phyloP scores from a whole-genome alignment of 2,329 filamentous ascomycete genomes.

The Colletotrichum euphorbiae region DNA sequence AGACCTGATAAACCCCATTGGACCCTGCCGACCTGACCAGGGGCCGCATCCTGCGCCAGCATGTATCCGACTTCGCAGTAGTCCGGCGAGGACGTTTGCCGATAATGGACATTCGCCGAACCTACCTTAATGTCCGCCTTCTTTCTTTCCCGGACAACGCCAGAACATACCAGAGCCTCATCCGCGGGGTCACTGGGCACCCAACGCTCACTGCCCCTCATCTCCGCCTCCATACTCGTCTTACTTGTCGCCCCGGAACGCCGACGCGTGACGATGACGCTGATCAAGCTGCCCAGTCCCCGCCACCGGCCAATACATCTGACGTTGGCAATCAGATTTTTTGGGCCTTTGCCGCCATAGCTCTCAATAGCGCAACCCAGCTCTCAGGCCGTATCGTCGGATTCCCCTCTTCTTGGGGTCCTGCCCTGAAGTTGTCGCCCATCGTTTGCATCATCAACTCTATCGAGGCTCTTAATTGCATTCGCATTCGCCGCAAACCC shows the following conservation, averaged over 20 bases:
- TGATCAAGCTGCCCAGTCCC: conserved; percentile 2
- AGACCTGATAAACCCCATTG: conserved; percentile 19
- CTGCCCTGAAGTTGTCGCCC: conserved; percentile 9
- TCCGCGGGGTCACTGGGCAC: conserved; percentile 11
- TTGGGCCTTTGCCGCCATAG: conserved; percentile 10
- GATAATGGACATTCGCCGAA: not conserved
- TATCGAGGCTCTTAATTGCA: conserved; percentile 6
- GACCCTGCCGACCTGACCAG: conserved; percentile 26
- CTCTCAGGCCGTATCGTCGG: conserved; percentile 10
- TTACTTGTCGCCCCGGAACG: not conserved
- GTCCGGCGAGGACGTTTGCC: too few species aligned
- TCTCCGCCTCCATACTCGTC: not conserved
- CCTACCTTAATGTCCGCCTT: not conserved
- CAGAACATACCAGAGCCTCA: conserved; percentile 25
- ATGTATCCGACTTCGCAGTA: conserved; percentile 5
- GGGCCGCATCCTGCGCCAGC: conserved; percentile 16
- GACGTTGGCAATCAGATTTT: conserved; percentile 17
- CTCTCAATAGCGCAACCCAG: conserved; percentile 5
- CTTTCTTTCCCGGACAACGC: not conserved
- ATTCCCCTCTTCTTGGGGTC: conserved; percentile 2
- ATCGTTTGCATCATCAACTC: conserved; percentile 9
- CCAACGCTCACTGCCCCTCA: not conserved
- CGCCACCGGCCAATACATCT: not conserved
- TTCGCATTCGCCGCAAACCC: not conserved
- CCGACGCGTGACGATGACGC: not conserved